Evolutionary conservation across 768 basidiomycete genomes (phyloP), one percentile per base, ranked within the genome.

Genomic region (Tylopilus plumbeoviolaceoides): DNA sequence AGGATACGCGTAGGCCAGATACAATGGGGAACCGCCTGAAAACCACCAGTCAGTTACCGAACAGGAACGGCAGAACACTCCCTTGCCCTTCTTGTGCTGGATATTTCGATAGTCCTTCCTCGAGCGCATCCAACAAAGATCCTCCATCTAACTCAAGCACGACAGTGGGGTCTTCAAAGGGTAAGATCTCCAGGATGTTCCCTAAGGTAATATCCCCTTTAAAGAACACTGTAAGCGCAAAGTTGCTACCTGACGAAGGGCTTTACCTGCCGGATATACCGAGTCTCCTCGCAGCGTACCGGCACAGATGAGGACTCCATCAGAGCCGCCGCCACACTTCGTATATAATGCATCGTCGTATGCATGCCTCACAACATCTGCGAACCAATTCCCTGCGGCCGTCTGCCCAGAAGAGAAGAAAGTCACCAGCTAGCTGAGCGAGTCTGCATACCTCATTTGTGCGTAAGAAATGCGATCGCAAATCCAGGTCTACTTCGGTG

Each of bases 261-360:
- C 36, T 67, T 42, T 59, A 87, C 90, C 92, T 56, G 91, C 84
- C 0, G 89, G 87, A 69, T 95, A 95, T 3, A 80, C 73, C 1
- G 87, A 86, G 64, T 95, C 93, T 6, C 93, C 92, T 44, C 93
- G 82, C 41, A 94, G 71, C 1, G 90, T 91, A 8, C 93, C 93
- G 21, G 86, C 87, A 59, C 83, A 87, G 25, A 94, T 80, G 48
- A 95, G 75, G 10, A 89, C 89, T 0, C 83, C 89, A 63, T 95
- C 90, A 1, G 89, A 82, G 2, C 83, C 89, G 11, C 77, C 80
- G 47, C 74, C 75, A 20, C 75, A 82, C 59, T 80, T 76, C 60
- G 83, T 68, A 45, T 76, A 78, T 25, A 85, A 71, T 0, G 79
- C 76, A 50, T 87, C 87, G 51, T 91, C 89, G 58, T 91, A 97